A percentile compares a stretch with the other conserved stretches of the same genome.
phyloP scores from a whole-genome alignment of 805 yeast genomes.

The Lachancea mirantina region DNA sequence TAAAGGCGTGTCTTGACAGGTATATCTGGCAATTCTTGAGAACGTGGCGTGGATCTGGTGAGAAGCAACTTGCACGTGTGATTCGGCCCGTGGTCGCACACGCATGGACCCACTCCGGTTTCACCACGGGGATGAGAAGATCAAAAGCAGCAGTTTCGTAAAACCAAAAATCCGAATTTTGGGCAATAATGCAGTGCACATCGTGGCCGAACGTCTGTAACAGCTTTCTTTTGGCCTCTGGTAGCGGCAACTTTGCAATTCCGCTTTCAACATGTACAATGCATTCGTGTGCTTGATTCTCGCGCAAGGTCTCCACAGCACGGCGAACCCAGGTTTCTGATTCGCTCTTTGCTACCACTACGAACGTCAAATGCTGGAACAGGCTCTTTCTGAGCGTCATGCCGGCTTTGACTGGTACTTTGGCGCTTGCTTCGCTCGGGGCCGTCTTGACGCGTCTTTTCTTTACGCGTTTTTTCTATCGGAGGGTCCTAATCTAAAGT shows the following conservation, averaged over 20 bases:
- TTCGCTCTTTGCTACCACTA: slow-evolving; percentile 11
- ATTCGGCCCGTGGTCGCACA: slow-evolving; percentile 17
- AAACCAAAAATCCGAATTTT: slow-evolving; percentile 21
- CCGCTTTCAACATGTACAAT: slow-evolving; percentile 1
- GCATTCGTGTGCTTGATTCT: slow-evolving; percentile 14
- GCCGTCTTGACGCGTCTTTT: no score
- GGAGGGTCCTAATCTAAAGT: no score
- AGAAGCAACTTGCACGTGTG: slow-evolving; percentile 35
- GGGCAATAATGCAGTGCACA: slow-evolving; percentile 23
- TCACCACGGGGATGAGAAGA: slow-evolving; percentile 27
- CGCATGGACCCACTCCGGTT: slow-evolving; percentile 22
- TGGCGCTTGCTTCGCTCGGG: no score
- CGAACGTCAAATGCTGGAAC: slow-evolving; percentile 19
- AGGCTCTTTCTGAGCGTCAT: background rate
- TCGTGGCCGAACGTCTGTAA: slow-evolving; percentile 7
- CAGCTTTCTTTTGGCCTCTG: slow-evolving; percentile 3
- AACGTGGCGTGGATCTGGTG: slow-evolving; percentile 65
- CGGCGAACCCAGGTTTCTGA: slow-evolving; percentile 6
- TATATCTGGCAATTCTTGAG: slow-evolving; percentile 57
- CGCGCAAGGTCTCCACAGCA: slow-evolving; percentile 9
- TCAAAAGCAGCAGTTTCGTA: slow-evolving; percentile 25
- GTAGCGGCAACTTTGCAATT: background rate
- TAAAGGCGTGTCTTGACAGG: slow-evolving; percentile 47
- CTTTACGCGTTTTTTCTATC: no score
- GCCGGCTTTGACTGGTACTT: no score